These are phyloP conservation scores for Tetrahymena elliotti DNA, from an alignment of 73 alveolate species.

Conservation along the genomic window DNA sequence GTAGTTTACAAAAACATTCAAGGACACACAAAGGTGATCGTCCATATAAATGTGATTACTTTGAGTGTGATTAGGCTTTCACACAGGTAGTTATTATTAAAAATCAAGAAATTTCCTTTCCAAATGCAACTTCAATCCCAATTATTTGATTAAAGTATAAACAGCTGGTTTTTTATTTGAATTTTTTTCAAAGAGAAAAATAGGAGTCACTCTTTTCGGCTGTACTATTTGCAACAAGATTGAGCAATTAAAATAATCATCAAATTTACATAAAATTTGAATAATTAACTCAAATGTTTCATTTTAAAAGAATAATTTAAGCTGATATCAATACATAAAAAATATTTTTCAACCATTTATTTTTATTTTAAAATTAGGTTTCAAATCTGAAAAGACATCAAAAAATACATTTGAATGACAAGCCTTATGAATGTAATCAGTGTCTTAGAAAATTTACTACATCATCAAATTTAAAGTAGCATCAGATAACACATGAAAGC, in stretches of 20 bases:
- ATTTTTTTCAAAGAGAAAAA: too few species aligned
- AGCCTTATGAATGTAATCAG: slow-evolving; percentile 81
- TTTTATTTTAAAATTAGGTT: slow-evolving; percentile 30
- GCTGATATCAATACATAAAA: neutral
- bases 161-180: neutral
- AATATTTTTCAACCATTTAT: neutral
- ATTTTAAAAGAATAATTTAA: neutral
- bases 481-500: neutral
- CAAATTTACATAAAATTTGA: neutral
- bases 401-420: slow-evolving; percentile 86
- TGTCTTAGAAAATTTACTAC: slow-evolving; percentile 36
- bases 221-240: neutral
- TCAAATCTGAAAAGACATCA: slow-evolving; percentile 83
- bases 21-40: slow-evolving; percentile 86
- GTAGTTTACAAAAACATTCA: slow-evolving; percentile 49
- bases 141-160: neutral
- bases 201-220: neutral
- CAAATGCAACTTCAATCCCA: neutral
- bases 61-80: slow-evolving; percentile 69
- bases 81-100: slow-evolving; percentile 8
- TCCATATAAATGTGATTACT: slow-evolving; percentile 69
- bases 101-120: neutral
- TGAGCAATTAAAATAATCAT: neutral
- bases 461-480: slow-evolving; percentile 4
- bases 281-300: too few species aligned